Evolutionary conservation across 2,329 filamentous ascomycete species (phyloP).

Genomic region (Hypoxylon sp.): DNA sequence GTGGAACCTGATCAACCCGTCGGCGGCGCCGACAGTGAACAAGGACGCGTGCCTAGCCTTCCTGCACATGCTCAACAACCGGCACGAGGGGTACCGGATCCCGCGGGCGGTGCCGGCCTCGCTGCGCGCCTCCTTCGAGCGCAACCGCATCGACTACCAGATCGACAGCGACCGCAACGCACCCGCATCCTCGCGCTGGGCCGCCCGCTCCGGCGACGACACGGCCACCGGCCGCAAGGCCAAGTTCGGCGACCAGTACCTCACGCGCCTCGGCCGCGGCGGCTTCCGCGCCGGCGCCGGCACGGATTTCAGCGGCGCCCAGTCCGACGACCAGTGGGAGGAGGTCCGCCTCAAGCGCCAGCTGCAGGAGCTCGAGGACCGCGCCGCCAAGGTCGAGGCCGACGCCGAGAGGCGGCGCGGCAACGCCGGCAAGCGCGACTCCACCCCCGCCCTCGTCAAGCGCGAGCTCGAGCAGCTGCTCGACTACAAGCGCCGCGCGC

Average conservation of each 20-base stretch:
- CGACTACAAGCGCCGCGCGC: conserved; percentile 88
- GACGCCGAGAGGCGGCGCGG: conserved; percentile 61
- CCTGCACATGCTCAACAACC: conserved; percentile 94
- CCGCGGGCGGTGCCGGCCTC: conserved; percentile 90
- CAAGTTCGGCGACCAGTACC: conserved; percentile 96
- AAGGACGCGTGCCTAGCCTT: conserved; percentile 96
- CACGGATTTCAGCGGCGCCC: conserved; percentile 87
- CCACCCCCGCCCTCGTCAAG: conserved; percentile 90
- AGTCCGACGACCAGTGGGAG: conserved; percentile 90
- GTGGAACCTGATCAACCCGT: conserved; percentile 98
- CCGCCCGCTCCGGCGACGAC: conserved; percentile 76
- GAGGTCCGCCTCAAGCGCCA: conserved; percentile 95
- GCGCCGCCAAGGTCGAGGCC: conserved; percentile 83
- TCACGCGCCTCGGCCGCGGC: conserved; percentile 86
- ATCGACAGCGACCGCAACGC: conserved; percentile 73
- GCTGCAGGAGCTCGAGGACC: conserved; percentile 85
- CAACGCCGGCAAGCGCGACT: conserved; percentile 69
- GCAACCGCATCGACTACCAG: conserved; percentile 96
- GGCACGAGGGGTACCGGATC: conserved; percentile 94
- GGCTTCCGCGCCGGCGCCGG: conserved; percentile 81
- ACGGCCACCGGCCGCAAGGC: conserved; percentile 90
- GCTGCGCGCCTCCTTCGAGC: conserved; percentile 90
- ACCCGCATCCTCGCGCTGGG: conserved; percentile 76
- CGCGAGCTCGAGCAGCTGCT: conserved; percentile 91
- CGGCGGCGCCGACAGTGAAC: conserved; percentile 80